Percentiles rank a stretch among this genome's conserved stretches.
phyloP scores from a whole-genome alignment of 306 rosid species.

The Sesbania bispinosa region DNA sequence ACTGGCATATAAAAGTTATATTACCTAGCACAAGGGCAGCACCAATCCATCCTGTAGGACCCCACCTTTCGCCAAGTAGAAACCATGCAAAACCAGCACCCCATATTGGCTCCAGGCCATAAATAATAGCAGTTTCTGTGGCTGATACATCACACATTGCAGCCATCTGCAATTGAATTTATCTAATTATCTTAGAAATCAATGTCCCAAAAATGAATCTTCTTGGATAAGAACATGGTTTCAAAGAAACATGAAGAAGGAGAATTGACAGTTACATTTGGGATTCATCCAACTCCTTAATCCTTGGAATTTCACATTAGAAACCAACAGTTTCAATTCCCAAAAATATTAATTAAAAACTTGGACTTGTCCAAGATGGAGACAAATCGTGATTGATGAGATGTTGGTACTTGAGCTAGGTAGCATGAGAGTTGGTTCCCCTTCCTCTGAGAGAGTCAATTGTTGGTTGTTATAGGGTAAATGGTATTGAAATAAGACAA shows the following conservation, averaged over 20 bases:
- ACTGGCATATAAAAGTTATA: constrained; percentile 3
- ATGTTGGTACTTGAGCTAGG: too few relatives aligned
- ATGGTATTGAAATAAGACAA: too few relatives aligned
- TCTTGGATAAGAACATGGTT: neutral
- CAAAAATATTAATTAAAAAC: too few relatives aligned
- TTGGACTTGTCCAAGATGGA: too few relatives aligned
- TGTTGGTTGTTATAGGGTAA: too few relatives aligned
- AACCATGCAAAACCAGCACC: constrained; percentile 82
- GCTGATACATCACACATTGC: constrained; percentile 83
- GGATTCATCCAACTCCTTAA: too few relatives aligned
- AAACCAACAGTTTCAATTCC: too few relatives aligned
- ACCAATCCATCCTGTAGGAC: constrained; percentile 67
- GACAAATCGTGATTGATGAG: too few relatives aligned
- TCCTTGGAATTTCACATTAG: too few relatives aligned
- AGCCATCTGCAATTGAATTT: constrained; percentile 47
- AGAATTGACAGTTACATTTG: neutral
- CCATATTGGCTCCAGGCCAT: constrained; percentile 82
- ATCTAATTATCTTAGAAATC: too few relatives aligned
- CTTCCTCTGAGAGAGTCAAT: too few relatives aligned
- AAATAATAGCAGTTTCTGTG: constrained; percentile 69
- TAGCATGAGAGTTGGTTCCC: too few relatives aligned
- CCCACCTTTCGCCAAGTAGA: constrained; percentile 86
- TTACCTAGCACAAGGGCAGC: constrained; percentile 72
- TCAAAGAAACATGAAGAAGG: neutral
- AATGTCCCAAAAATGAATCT: constrained; percentile 3